Evolutionary conservation across 2,329 filamentous ascomycete genomes (phyloP).

Genomic region (Trichothecium roseum): DNA sequence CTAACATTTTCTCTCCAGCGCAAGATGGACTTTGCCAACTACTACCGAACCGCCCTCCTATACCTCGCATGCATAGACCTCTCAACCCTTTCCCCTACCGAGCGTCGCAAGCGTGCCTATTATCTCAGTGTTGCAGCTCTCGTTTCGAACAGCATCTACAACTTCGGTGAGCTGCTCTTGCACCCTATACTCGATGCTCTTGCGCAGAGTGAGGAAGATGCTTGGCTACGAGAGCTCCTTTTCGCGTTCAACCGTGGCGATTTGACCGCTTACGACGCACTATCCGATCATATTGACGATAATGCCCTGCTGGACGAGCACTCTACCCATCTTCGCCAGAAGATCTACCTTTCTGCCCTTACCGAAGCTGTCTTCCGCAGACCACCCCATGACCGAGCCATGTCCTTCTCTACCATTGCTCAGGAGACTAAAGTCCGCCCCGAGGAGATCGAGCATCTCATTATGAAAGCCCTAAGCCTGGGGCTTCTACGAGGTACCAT

Average conservation of each 20-base stretch:
- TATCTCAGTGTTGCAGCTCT: conserved; percentile 88
- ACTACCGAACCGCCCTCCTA: conserved; percentile 94
- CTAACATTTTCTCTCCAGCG: conserved; percentile 23
- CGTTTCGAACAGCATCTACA: conserved; percentile 93
- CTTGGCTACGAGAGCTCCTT: conserved; percentile 90
- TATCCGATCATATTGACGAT: conserved; percentile 70
- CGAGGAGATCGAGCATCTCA: conserved; percentile 91
- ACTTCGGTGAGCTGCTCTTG: conserved; percentile 96
- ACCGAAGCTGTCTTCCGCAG: conserved; percentile 95
- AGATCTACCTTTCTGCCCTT: conserved; percentile 92
- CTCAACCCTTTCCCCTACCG: conserved; percentile 57
- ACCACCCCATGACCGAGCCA: conserved; percentile 87
- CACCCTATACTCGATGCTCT: conserved; percentile 91
- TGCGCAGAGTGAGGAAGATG: conserved; percentile 54
- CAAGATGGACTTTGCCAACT: conserved; percentile 87
- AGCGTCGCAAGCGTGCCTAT: conserved; percentile 77
- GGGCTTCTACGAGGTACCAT: conserved; percentile 86
- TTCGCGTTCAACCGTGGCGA: conserved; percentile 97
- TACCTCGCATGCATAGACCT: conserved; percentile 95
- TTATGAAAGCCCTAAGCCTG: conserved; percentile 98
- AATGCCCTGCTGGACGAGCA: conserved; percentile 73
- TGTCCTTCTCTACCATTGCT: conserved; percentile 82
- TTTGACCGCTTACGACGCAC: conserved; percentile 72
- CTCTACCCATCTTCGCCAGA: conserved; percentile 80
- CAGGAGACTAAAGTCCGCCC: conserved; percentile 85